Evolutionary conservation across 768 basidiomycete species (phyloP), one percentile per base, ranked within the genome.

Genomic region (Suillus ampliporus): DNA sequence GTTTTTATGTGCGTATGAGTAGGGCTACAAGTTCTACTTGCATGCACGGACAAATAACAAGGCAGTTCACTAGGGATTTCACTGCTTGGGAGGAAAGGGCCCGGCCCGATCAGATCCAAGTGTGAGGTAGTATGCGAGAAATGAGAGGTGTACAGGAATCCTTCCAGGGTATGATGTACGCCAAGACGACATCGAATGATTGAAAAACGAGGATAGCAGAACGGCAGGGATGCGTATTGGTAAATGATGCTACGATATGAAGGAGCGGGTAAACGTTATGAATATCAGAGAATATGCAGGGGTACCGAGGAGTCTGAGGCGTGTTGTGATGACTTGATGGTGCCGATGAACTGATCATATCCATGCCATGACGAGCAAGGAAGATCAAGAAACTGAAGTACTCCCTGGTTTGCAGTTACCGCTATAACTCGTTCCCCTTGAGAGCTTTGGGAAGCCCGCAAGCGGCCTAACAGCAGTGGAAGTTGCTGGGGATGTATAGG

Each of bases 351-450:
- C 9, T n/a, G 50, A 51, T 34, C 19, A n/a, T 50, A n/a, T 17
- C 31, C 37, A 26, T 57, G 23, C 37, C 28, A 54, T 40, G 15
- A 6, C n/a, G 52, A 61, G 35, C 46, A 19, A 40, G 21, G 21
- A 40, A 37, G 31, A 51, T 59, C 28, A 59, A 8, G 46, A 54
- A n/a, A 53, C 46, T 61, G 53, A 37, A 13, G 34, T 9, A 41
- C 48, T 58, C 15, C 54, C 56, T 8, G 63, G 14, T 37, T 51
- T 44, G 31, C 38, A 28, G 28, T 41, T 41, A 14, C 62, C 62
- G 38, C 63, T 54, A 28, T 67, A 75, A 47, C 73, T 74, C 64
- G 63, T 63, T 1, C 73, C 74, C 57, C 74, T 76, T 31, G 61
- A 40, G 57, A 71, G 64, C 2, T 61, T 21, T 21, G 71, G 64